phyloP scores from a whole-genome alignment of 2,329 filamentous ascomycete genomes.

The Aspergillus thermomutatus region DNA sequence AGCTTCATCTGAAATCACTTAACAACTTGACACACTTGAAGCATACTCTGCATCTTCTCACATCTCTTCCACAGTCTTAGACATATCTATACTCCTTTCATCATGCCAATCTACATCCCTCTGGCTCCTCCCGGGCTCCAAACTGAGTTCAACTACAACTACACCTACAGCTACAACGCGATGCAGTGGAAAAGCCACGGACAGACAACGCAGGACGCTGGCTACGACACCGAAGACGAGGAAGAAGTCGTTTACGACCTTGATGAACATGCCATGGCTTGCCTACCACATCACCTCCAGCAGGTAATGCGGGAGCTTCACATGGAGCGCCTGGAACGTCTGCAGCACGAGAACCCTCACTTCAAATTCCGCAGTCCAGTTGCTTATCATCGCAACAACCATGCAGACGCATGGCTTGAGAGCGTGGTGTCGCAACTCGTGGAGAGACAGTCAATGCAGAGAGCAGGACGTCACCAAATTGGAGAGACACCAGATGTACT shows the following conservation, averaged over 20 bases:
- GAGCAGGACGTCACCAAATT: neutral
- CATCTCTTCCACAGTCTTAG: neutral
- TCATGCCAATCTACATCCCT: neutral
- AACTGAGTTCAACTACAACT: neutral
- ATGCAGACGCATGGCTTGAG: conserved; percentile 14
- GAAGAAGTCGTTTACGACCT: conserved; percentile 27
- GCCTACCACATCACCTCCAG: conserved; percentile 24
- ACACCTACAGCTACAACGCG: neutral
- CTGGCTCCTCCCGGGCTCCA: neutral
- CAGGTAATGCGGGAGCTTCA: conserved; percentile 27
- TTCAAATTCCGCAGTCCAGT: conserved; percentile 5
- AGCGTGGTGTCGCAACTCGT: conserved; percentile 10
- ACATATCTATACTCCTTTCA: neutral
- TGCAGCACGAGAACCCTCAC: conserved; percentile 10
- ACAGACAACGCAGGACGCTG: neutral
- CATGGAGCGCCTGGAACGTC: conserved; percentile 17
- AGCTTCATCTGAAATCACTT: neutral
- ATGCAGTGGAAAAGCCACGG: neutral
- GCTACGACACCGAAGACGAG: conserved; percentile 17
- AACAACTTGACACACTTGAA: neutral
- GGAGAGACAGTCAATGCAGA: conserved; percentile 2
- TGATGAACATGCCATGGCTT: conserved; percentile 23
- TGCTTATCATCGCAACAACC: neutral
- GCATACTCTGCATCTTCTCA: neutral
- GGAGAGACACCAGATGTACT: neutral